Evolutionary conservation across 495 filamentous ascomycete genomes (phyloP), one percentile per base, ranked within the genome.

Genomic region (Lasiosphaeria hispida): DNA sequence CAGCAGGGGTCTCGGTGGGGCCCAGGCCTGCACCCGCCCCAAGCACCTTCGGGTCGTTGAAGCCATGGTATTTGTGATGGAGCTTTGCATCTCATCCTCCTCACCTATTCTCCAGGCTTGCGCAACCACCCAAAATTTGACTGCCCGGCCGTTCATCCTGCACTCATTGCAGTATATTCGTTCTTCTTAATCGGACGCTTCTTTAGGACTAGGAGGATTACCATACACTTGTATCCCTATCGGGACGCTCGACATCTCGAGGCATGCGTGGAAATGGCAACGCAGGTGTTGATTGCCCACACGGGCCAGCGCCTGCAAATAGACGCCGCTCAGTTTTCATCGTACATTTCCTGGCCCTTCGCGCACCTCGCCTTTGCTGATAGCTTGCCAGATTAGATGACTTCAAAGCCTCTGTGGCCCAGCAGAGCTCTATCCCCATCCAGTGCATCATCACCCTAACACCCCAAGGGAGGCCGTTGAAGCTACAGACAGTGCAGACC

Each of bases 271-370:
- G 68, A 66, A 61, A 80, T 79, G 76, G 75, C 75, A 62, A 91
- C 92, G 83, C 83, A 90, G 72, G 84, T 96, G 72, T 88, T 88
- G 73, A 83, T 94, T 58, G 92, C 90, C 78, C 91, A 94, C 78
- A 88, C 87, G 65, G 92, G 92, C 78, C 85, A 91, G 78, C 86
- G 87, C 76, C 80, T 92, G 68, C 78, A 82, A 64, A 78, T 87
- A 60, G 89, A 95, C 72, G 81, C 83, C 19, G 79, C 82, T 48
- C 81, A 83, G 47, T 85, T 90, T 69, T 71, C 82, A 56, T 86
- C 85, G 88, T 92, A 78, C 69, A 85, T 79, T 48, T 39, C 42
- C 35, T 41, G 17, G 34, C 33, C 30, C 11, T 7, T 30, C 19
- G 10, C 45, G 13, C 23, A n/a, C 40, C 11, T 23, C 14, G 9